Evolutionary conservation across 305 asterid genomes (phyloP).

Genomic region (Vinca major): DNA sequence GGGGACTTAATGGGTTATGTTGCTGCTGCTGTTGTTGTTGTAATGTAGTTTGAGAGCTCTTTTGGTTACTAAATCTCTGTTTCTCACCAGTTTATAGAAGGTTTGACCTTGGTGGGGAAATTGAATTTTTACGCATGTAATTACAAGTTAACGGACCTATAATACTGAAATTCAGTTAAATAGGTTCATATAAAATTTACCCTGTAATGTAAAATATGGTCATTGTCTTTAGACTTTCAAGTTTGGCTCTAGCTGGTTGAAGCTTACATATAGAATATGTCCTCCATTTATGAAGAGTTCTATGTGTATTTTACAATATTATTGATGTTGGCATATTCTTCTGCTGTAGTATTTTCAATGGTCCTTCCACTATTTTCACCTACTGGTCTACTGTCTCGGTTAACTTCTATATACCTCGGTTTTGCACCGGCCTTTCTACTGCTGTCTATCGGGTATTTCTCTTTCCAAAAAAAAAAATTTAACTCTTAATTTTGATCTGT

Average conservation of each 20-base stretch:
- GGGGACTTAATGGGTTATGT: not conserved
- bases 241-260: not conserved
- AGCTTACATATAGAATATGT: not conserved
- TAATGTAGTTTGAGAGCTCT: not conserved
- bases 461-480: constrained; percentile 6
- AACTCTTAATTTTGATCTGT: not conserved
- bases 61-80: not conserved
- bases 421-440: constrained; percentile 92
- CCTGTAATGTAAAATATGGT: not conserved
- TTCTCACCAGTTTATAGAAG: not conserved
- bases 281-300: not conserved
- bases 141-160: not conserved
- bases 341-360: constrained; percentile 55
- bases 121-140: not conserved
- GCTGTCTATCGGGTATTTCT: constrained; percentile 75
- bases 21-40: too few relatives aligned
- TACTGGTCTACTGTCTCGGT: constrained; percentile 62
- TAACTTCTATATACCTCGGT: constrained; percentile 80
- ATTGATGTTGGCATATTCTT: constrained; percentile 9
- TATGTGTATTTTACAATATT: not conserved
- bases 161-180: not conserved
- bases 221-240: not conserved
- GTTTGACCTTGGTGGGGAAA: not conserved
- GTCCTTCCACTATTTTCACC: constrained; percentile 84
- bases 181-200: not conserved